Percentiles rank a stretch among this genome's conserved stretches.
Evolutionary conservation across 1,139 yeast genomes (phyloP).

Genomic region (Saccharomyces hybrid): DNA sequence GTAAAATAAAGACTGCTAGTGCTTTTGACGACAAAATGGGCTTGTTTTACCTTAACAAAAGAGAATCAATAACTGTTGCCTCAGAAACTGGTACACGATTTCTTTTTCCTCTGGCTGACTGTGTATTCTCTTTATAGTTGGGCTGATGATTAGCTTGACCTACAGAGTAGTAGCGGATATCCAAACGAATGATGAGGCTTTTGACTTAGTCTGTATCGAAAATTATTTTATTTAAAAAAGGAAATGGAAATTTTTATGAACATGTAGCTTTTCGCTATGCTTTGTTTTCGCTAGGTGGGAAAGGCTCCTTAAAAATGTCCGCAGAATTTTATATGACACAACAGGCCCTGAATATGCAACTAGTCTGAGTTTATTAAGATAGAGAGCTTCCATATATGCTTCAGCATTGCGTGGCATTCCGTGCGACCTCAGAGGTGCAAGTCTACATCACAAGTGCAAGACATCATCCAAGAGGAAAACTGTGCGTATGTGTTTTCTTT

Average conservation of each 20-base stretch:
- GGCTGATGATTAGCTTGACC: neutral
- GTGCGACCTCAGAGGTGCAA: neutral
- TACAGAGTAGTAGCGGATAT: neutral
- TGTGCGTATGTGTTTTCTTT: neutral
- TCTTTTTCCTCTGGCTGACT: neutral
- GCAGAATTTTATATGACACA: neutral
- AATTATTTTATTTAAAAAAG: too few species aligned
- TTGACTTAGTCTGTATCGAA: neutral
- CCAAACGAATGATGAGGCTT: neutral
- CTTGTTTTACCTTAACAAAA: neutral
- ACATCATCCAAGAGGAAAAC: neutral
- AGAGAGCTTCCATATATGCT: neutral
- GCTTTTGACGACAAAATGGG: neutral
- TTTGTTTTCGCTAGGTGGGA: neutral
- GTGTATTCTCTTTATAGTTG: neutral
- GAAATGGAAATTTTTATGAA: neutral
- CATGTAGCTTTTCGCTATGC: neutral
- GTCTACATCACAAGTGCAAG: neutral
- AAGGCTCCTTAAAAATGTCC: neutral
- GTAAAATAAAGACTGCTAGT: neutral
- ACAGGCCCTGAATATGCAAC: neutral
- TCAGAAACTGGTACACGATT: neutral
- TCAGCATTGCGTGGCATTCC: neutral
- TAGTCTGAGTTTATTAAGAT: neutral
- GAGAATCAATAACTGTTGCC: neutral